Base-by-base conservation (phyloP, 495 filamentous ascomycete genomes). In the Coniosporium apollinis region DNA sequence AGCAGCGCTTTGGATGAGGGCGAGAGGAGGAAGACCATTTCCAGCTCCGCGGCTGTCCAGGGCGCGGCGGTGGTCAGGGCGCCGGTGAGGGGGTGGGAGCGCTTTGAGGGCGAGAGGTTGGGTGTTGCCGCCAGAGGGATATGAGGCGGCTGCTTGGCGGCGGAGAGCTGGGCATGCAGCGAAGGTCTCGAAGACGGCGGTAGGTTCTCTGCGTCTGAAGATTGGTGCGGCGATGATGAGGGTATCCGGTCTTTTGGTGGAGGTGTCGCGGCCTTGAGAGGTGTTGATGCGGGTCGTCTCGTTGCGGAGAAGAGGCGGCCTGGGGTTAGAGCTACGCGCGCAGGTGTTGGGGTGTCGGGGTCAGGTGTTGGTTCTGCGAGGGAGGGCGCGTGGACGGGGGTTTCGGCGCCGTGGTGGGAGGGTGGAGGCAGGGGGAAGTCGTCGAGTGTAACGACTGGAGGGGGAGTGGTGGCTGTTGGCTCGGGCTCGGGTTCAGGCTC, bases 31-130 rank as follows among this genome's bases (percentile, higher is more conserved):
- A 72, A 76, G 36, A 72, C 61, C 31, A 44, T 64, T 19, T 82
- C 84, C 9, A 93, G 61, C 47, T 92, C 82, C 1, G 73, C 64
- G 0, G 76, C 58, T 5, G 61, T 66, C 86, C 84, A 94, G 1
- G 79, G 70, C n/a, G 64, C 51, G 1, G 49, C 62, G 21, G 69
- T 79, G 39, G 69, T 59, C 10, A 82, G 56, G 14, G 60, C 54
- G 22, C 71, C 59, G 21, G 67, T 52, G 43, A 70, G 72, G n/a
- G 17, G n/a, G 11, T n/a, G 11, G 11, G 30, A 14, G 4, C 69
- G 70, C 39, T 73, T 82, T 0, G 72, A 74, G 4, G 80, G 79
- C 0, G 79, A 82, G 13, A 55, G 55, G 1, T 49, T 45, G 0
- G 80, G 78, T 1, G 77, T 79, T 4, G 54, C 45, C 2, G 61